Percentiles rank a stretch among this genome's conserved stretches.
phyloP scores from a whole-genome alignment of 495 filamentous ascomycete genomes.

The Penicillium paxilli region DNA sequence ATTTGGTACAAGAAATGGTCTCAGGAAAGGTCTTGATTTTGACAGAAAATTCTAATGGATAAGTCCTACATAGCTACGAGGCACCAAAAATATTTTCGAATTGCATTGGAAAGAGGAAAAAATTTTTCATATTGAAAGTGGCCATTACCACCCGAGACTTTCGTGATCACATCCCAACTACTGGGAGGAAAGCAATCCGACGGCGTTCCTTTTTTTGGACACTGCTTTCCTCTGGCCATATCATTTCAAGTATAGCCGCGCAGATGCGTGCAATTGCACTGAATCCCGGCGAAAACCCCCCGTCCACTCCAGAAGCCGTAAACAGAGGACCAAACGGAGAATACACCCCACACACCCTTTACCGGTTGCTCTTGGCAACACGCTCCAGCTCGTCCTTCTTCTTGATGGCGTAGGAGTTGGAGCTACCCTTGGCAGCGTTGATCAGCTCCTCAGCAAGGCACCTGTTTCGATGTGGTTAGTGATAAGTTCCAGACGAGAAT shows the following conservation, averaged over 20 bases:
- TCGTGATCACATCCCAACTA: conserved; percentile 51
- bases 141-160: conserved; percentile 38
- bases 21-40: too few relatives aligned
- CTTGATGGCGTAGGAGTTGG: conserved; percentile 99
- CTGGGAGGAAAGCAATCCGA: conserved; percentile 47
- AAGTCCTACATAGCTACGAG: neutral
- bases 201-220: conserved; percentile 41
- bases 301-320: conserved; percentile 51
- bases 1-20: neutral
- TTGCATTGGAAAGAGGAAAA: conserved; percentile 21
- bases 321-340: conserved; percentile 50
- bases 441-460: conserved; percentile 98
- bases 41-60: too few relatives aligned
- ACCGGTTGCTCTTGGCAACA: conserved; percentile 99
- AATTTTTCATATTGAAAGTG: conserved; percentile 35
- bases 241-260: conserved; percentile 46
- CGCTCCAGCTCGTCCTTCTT: conserved; percentile 99
- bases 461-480: neutral
- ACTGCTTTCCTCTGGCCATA: conserved; percentile 43
- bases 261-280: conserved; percentile 49
- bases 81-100: neutral
- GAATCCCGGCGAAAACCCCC: conserved; percentile 48
- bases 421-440: conserved; percentile 99
- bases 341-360: conserved; percentile 52
- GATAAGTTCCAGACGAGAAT: neutral